Base-by-base conservation (phyloP, 1,284 basidiomycete species). In the Mycosarcoma mackinlayi region DNA sequence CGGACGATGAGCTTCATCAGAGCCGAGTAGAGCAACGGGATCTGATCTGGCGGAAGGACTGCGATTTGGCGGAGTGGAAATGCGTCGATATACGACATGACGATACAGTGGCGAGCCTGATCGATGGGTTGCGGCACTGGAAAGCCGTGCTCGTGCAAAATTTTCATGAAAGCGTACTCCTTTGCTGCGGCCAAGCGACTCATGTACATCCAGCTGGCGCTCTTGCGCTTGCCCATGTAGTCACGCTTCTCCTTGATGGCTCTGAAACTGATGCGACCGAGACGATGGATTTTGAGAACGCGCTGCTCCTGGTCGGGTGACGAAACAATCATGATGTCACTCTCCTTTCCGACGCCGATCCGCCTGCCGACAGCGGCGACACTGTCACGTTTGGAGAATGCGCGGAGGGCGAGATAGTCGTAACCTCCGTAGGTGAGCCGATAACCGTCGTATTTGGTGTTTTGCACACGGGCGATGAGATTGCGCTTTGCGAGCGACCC, bases 201-300 rank as follows among this genome's bases (percentile, higher is more conserved):
- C 92, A 99, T 94, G 85, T 97, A 98, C 94, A 98, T 97, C 95
- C 95, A 99, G 27, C 92, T 95, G 0, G 94, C 94, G 31, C 91
- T 93, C 84, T 93, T 93, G 34, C 95, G 88, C 83, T 95, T 96
- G 27, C 94, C 93, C 73, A 98, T 86, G 83, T 98, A 99, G 83
- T 99, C 96, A 69, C 95, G 87, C 83, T 98, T 98, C 76, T 91
- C 88, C 84, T 98, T 99, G 85, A 99, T 94, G 0, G 93, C 90
- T 49, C 95, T 89, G 85, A 99, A 99, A 0, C 94, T 97, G 78
- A 98, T 90, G 38, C 95, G 90, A 24, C 95, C 95, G 30, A 99
- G 87, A 41, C 95, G 87, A 83, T 97, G 94, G 37, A 98, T 86
- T 83, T 97, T 98, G 60, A 98, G 85, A 5, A 96, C 92, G 85